A percentile compares a stretch with the other conserved stretches of the same genome.
These are phyloP conservation scores for Rhodotorula mucilaginosa DNA, from an alignment of 1,284 basidiomycete species.

Conservation along the genomic window DNA sequence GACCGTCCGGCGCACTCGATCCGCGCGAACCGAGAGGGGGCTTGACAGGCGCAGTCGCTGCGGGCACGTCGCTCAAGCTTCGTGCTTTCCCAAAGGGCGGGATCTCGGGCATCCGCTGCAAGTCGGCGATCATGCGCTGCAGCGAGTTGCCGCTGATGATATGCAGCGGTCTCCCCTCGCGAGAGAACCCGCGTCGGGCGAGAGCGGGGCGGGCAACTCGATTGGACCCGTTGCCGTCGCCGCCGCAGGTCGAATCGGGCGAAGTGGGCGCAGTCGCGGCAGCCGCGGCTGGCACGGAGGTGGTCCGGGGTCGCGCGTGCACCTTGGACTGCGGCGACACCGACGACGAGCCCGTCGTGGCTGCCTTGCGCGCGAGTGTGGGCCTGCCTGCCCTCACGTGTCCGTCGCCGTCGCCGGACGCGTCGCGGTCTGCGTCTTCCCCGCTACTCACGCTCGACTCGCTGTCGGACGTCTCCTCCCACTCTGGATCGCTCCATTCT, in stretches of 20 bases:
- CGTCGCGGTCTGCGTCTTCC: neutral
- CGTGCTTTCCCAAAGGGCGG: constrained; percentile 17
- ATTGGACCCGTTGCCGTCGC: neutral
- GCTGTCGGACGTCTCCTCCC: constrained; percentile 28
- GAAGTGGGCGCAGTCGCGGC: neutral
- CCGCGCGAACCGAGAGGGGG: constrained; percentile 19
- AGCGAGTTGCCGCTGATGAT: constrained; percentile 36
- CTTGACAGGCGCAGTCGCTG: neutral
- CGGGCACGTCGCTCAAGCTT: constrained; percentile 20
- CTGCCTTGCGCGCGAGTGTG: neutral
- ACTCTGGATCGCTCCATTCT: constrained; percentile 34
- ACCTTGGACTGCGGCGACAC: neutral
- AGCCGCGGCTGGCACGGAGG: constrained; percentile 18
- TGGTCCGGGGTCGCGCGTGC: neutral
- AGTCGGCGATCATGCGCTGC: constrained; percentile 37
- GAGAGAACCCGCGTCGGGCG: constrained; percentile 4
- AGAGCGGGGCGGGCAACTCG: neutral
- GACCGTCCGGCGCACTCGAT: constrained; percentile 19
- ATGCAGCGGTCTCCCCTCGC: constrained; percentile 21
- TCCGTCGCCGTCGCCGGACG: neutral
- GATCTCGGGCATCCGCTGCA: constrained; percentile 28
- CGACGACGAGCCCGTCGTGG: neutral
- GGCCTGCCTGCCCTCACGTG: neutral
- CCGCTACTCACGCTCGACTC: constrained; percentile 8
- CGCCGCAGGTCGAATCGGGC: neutral